Evolutionary conservation across 1,139 yeast species (phyloP).

Genomic region (Debaryomyces sp.): DNA sequence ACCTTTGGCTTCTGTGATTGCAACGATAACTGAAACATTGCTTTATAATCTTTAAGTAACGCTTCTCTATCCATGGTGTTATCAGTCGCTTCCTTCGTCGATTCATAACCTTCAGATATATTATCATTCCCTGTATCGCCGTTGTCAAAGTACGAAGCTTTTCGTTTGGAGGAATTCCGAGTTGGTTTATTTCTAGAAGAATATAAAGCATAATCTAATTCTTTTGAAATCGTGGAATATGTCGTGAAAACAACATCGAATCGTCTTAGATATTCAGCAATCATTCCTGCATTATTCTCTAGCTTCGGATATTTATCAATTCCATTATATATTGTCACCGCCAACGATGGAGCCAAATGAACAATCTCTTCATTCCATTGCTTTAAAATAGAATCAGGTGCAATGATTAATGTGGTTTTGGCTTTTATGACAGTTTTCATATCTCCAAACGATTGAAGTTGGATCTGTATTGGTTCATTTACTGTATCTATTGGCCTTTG

Average conservation of each 20-base stretch:
- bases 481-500: slow-evolving; percentile 50
- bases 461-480: slow-evolving; percentile 40
- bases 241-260: slow-evolving; percentile 86
- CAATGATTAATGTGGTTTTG: slow-evolving; percentile 76
- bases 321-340: slow-evolving; percentile 67
- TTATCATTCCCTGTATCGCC: slow-evolving; percentile 14
- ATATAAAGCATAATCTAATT: slow-evolving; percentile 79
- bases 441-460: slow-evolving; percentile 36
- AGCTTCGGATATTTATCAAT: slow-evolving; percentile 51
- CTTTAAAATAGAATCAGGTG: slow-evolving; percentile 78
- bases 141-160: slow-evolving; percentile 11
- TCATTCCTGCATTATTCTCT: slow-evolving; percentile 41
- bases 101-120: background rate
- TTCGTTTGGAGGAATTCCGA: slow-evolving; percentile 33
- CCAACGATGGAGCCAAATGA: slow-evolving; percentile 57
- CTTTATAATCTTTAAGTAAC: slow-evolving; percentile 25
- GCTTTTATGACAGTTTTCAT: slow-evolving; percentile 52
- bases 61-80: slow-evolving; percentile 13
- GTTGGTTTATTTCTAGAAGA: slow-evolving; percentile 62
- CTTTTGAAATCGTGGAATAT: slow-evolving; percentile 68
- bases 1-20: slow-evolving; percentile 28
- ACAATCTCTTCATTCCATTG: slow-evolving; percentile 85
- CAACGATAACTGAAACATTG: slow-evolving; percentile 33
- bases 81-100: background rate
- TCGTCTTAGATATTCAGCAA: slow-evolving; percentile 50